Base-by-base conservation (phyloP, 768 basidiomycete species). In the Dentipellis sp. region DNA sequence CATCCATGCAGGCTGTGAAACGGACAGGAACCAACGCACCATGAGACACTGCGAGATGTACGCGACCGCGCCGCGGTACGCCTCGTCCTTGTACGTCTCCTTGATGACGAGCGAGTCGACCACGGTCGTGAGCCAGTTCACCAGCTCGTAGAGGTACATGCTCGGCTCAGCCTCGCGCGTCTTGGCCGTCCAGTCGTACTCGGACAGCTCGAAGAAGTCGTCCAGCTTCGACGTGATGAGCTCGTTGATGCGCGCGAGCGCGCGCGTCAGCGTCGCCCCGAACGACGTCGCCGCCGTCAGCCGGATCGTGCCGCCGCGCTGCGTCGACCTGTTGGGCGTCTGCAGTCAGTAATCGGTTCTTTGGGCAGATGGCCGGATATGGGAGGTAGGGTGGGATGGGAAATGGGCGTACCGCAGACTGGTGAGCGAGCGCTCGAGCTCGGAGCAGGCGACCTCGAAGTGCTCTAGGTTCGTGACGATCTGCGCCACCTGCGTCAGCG, bases 61-160 rank as follows among this genome's bases (percentile, higher is more conserved):
- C 35, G 81, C 75, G n/a, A 95, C 75, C 12, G 97, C 94, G 46
- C 83, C 86, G 59, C 80, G 82, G 68, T 97, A 99, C 10, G 91
- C 91, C 61, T 91, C 84, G 53, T 92, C 88, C 70, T 94, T 94
- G 73, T 92, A 86, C 10, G 73, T 71, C 56, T 94, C 89, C 55
- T 89, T 85, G 71, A 98, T 83, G 58, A 78, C 80, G 62, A 86
- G 83, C 57, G 83, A 91, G 68, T 98, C 97, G 50, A 99, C 92
- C 55, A 97, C 90, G 1, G 94, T 97, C 39, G 88, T 94, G 53
- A 98, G 78, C 89, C 94, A 99, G 67, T 93, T 94, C 67, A 95
- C 82, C 64, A 98, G 81, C 68, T 97, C 95, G 67, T 92, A 88
- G 2, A 98, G 77, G 70, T 97, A 97, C 80, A 88, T 87, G 79